Conservation (phyloP, 208 protist species). For the Naegleria fowleri region DNA sequence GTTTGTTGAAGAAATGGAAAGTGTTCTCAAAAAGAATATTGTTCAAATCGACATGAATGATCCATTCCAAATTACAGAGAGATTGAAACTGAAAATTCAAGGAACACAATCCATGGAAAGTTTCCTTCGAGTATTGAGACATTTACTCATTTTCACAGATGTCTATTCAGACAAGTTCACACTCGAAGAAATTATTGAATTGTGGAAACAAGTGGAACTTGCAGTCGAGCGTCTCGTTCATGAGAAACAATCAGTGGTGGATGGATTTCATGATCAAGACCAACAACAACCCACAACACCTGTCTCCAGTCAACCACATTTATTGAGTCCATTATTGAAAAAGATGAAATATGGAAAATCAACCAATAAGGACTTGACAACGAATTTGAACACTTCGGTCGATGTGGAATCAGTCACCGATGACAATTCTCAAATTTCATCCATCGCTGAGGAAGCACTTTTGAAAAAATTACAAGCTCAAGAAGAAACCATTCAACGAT, state of each 20-base stretch:
- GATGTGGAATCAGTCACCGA: not conserved
- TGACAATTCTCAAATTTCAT: not conserved
- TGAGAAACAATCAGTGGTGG: not conserved
- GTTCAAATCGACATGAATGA: not conserved
- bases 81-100: not conserved
- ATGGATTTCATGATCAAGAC: not conserved
- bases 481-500: not conserved
- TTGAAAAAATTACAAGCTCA: not conserved
- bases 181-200: not conserved
- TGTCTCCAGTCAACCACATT: not conserved
- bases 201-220: not conserved
- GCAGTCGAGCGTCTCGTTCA: not conserved
- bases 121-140: not conserved
- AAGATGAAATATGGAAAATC: not conserved
- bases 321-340: not conserved
- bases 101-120: not conserved
- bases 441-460: not conserved
- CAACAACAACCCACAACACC: not conserved
- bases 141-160: not conserved
- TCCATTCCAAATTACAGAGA: not conserved
- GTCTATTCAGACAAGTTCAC: not conserved
- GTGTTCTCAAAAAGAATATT: not conserved
- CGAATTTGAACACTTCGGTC: not conserved
- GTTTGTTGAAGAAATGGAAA: not conserved
- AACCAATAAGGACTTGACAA: not conserved